Percentiles rank a stretch among this genome's conserved stretches.
Conservation (phyloP, 2,329 filamentous ascomycete species). For the Myrmaecium sp. region DNA sequence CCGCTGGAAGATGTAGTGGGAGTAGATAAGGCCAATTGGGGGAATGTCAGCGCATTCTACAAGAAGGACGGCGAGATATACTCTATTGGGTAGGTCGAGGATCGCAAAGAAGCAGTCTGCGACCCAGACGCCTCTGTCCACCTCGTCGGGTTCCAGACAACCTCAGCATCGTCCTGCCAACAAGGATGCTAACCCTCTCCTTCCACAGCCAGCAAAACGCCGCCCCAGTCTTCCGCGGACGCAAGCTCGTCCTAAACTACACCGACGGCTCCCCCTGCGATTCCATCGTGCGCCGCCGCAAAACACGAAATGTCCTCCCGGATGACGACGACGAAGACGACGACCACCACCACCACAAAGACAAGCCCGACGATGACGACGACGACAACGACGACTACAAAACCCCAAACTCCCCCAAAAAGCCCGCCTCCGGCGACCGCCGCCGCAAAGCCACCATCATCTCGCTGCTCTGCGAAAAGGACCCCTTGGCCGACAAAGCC, state of each 20-base stretch:
- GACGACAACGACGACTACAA: conserved; percentile 18
- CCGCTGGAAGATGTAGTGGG: conserved; percentile 45
- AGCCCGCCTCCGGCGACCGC: conserved; percentile 39
- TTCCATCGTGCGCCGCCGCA: conserved; percentile 6
- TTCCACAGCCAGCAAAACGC: conserved; percentile 35
- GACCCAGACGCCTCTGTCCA: background rate
- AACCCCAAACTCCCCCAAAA: conserved; percentile 17
- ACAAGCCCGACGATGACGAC: conserved; percentile 17
- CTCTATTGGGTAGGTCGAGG: conserved; percentile 51
- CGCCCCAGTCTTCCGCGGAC: conserved; percentile 41
- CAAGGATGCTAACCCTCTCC: background rate
- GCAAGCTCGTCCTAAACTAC: conserved; percentile 41
- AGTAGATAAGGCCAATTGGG: conserved; percentile 44
- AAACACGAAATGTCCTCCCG: conserved; percentile 8
- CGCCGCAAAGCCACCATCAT: conserved; percentile 72
- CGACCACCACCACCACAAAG: conserved; percentile 24
- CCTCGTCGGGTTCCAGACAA: background rate
- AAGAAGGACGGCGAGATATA: conserved; percentile 46
- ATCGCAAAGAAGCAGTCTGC: background rate
- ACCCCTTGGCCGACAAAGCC: conserved; percentile 47
- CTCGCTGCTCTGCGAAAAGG: conserved; percentile 82
- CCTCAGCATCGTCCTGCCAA: too few species aligned
- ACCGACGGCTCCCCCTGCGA: conserved; percentile 33
- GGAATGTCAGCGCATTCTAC: conserved; percentile 69
- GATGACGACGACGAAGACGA: conserved; percentile 11